Conservation (phyloP, 345 rosid species). For the Eutrema yunnanense region DNA sequence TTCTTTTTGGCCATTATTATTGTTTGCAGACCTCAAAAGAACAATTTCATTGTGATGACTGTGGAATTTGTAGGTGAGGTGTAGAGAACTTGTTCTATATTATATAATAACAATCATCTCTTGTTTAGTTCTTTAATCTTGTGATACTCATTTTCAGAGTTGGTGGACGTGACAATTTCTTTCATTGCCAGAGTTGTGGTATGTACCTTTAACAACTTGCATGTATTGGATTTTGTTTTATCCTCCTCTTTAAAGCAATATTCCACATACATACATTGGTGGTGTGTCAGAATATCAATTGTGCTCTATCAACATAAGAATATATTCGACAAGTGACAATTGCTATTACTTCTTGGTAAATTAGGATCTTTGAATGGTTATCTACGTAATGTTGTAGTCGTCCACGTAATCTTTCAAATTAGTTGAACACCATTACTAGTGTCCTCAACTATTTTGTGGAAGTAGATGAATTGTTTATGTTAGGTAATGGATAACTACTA, state of each 20-base stretch:
- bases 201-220: slow-evolving; percentile 18
- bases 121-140: not conserved
- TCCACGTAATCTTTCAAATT: too few relatives aligned
- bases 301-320: slow-evolving; percentile 9
- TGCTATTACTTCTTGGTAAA: not conserved
- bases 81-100: not conserved
- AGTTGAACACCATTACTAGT: too few relatives aligned
- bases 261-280: not conserved
- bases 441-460: too few relatives aligned
- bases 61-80: too few relatives aligned
- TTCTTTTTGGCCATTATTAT: too few relatives aligned
- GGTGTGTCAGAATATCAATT: slow-evolving; percentile 13
- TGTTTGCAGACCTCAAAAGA: too few relatives aligned
- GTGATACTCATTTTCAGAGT: slow-evolving; percentile 37
- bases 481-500: too few relatives aligned
- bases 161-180: slow-evolving; percentile 70
- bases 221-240: slow-evolving; percentile 2
- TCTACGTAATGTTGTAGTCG: too few relatives aligned
- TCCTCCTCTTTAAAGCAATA: not conserved
- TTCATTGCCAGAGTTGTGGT: slow-evolving; percentile 70
- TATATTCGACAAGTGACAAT: slow-evolving; percentile 15
- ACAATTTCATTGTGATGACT: too few relatives aligned
- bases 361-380: slow-evolving; percentile 6
- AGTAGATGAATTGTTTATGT: too few relatives aligned
- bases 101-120: too few relatives aligned